phyloP scores from a whole-genome alignment of 129 eudicot species.

The Silybum marianum region DNA sequence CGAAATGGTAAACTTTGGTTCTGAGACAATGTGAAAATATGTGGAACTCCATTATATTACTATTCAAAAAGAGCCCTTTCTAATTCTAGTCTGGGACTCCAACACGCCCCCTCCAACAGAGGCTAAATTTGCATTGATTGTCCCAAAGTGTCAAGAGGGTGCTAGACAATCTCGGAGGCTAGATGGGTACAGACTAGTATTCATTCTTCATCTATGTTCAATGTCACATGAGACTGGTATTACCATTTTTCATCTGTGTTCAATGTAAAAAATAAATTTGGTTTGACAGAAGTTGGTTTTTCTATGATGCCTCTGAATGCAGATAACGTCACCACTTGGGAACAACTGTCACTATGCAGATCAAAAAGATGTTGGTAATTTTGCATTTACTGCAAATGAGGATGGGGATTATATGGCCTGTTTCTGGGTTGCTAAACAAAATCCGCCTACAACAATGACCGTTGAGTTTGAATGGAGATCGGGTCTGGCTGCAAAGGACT shows the following conservation, averaged over 20 bases:
- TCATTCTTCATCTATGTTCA: not conserved
- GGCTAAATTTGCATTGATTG: not conserved
- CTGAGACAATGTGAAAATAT: too few species aligned
- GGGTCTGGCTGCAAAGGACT: conserved; percentile 81
- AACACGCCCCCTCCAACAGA: not conserved
- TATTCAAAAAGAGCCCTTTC: too few species aligned
- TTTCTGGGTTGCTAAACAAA: conserved; percentile 66
- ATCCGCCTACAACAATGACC: conserved; percentile 47
- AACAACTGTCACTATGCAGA: conserved; percentile 64
- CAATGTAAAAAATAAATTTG: not conserved
- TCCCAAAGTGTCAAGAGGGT: not conserved
- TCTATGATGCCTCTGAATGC: conserved; percentile 1
- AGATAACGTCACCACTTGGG: conserved; percentile 74
- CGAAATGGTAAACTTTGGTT: too few species aligned
- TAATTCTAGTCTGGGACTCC: not conserved
- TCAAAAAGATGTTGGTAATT: conserved; percentile 52
- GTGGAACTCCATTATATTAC: too few species aligned
- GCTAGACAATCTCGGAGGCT: not conserved
- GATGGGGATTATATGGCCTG: conserved; percentile 81
- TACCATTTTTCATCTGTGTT: not conserved
- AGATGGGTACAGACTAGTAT: not conserved
- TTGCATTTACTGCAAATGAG: conserved; percentile 67
- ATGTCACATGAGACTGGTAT: not conserved
- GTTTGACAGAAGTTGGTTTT: not conserved
- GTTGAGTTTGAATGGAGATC: conserved; percentile 79